Base-by-base conservation (phyloP, 805 yeast genomes). In the Candida koratica region DNA sequence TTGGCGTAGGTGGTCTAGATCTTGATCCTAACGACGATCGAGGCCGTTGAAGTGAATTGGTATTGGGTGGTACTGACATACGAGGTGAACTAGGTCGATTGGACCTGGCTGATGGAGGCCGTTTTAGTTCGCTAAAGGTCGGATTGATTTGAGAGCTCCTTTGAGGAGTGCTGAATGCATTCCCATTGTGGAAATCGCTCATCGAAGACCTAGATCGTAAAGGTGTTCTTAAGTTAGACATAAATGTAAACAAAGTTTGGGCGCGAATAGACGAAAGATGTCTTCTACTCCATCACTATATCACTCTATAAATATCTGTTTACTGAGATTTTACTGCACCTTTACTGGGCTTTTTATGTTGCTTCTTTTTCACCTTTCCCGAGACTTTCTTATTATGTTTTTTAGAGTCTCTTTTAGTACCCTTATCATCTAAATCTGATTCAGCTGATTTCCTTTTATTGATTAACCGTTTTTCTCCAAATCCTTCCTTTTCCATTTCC, bases 401-500 rank as follows among this genome's bases (percentile, higher is more conserved):
- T n/a, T n/a, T n/a, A n/a, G n/a, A n/a, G n/a, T n/a, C n/a, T n/a
- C n/a, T n/a, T n/a, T n/a, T n/a, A n/a, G n/a, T n/a, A n/a, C n/a
- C n/a, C n/a, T n/a, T n/a, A n/a, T n/a, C n/a, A n/a, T n/a, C n/a
- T n/a, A n/a, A n/a, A n/a, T n/a, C n/a, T n/a, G n/a, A n/a, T n/a
- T n/a, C n/a, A n/a, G n/a, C 23, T 20, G 23, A 20, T 20, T 25
- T 73, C 32, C 56, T 59, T 51, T 68, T 73, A 45, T 77, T 76
- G 27, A 64, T 72, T 49, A 66, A 70, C 44, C 67, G 69, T 47
- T 73, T 73, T 49, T 85, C 95, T 9, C 97, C 96, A 56, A 89
- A 90, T 14, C 78, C 75, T 43, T 86, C 96, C 43, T 75, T 77
- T 44, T 90, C 97, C 96, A 93, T 88, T 25, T 85, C 96, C 84